Base-by-base conservation (phyloP, 805 yeast genomes). In the Komagataella pseudopastoris region DNA sequence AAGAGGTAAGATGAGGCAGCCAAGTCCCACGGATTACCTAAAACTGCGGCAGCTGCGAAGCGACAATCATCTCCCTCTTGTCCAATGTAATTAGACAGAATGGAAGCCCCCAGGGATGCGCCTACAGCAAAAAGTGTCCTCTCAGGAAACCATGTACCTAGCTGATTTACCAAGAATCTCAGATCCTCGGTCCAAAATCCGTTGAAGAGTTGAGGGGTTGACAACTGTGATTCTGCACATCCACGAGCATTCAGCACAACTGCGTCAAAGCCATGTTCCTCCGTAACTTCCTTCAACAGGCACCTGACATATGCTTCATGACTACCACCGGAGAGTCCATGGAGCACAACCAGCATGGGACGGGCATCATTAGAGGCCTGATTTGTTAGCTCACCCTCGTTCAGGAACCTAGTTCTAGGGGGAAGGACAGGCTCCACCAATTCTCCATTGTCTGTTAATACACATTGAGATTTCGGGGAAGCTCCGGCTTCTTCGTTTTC, bases 271-370 rank as follows among this genome's bases (percentile, higher is more conserved):
- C 69, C 67, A 16, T 56, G 52, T 43, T 60, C 60, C 14, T 64
- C 59, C 3, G 74, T 63, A 16, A 78, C 60, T 20, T 65, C 61
- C 47, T 70, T 66, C 16, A 79, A 74, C 44, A 82, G 61, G 51
- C 85, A 74, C 22, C 93, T 72, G 46, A 87, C 79, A 60, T 87
- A 80, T 6, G 85, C 72, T 61, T 87, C 95, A 55, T 83, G 85
- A n/a, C 90, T 81, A 0, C 95, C 93, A 5, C 96, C 96, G 1
- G 86, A 82, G 44, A 87, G 74, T 0, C 96, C 96, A 61, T 88
- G 95, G 46, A 85, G 64, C 3, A 78, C 66, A 30, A 87, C 74
- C 16, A 84, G 68, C 59, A 88, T 69, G 2, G 95, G 95, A 49
- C 64, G 72, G 2, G 70, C 57, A 17, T 67, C 67, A 14, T 52